Evolutionary conservation across 495 filamentous ascomycete genomes (phyloP), one percentile per base, ranked within the genome.

Genomic region (Aspergillus mulundensis): DNA sequence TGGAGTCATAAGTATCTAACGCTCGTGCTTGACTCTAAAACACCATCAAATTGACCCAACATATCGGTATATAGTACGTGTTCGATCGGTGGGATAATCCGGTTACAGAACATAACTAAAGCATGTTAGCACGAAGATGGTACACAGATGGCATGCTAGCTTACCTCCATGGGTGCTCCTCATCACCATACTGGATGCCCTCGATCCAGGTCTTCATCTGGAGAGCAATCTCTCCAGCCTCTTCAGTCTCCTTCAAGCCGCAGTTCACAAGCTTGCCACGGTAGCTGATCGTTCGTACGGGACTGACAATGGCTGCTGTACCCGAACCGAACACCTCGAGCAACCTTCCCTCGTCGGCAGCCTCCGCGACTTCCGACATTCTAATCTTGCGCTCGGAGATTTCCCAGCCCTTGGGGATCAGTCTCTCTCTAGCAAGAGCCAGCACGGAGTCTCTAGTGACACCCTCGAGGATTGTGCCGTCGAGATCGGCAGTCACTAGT

Each of bases 181-280:
- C 91, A 62, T 95, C 91, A 42, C 94, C 94, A 67, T 97, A 97
- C 74, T 96, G 91, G 56, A 92, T 88, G 41, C 77, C 85, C 74
- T 96, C 91, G 59, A 98, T 96, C 94, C 94, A 98, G 61, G 81
- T 81, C 85, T 95, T 96, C 87, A 98, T 89, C 70, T 80, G 79
- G 61, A 81, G 75, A 41, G 94, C 84, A 57, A 97, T 80, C 65
- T 90, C 87, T 41, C 94, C 95, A 7, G 87, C 89, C 73, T 98
- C 94, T 70, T 94, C 81, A 36, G 84, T 73, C 56, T 87, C 83
- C 66, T 77, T 79, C 62, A 95, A 68, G 7, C 88, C 88, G 69
- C 93, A 97, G 54, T 87, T 80, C 1, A 95, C 84, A 63, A 89
- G 54, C 65, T 86, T 72, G 23, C 87, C 90, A 67, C 80, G 83